Base-by-base conservation (phyloP, 2,329 filamentous ascomycete genomes). In the Stemphylium lycopersici region DNA sequence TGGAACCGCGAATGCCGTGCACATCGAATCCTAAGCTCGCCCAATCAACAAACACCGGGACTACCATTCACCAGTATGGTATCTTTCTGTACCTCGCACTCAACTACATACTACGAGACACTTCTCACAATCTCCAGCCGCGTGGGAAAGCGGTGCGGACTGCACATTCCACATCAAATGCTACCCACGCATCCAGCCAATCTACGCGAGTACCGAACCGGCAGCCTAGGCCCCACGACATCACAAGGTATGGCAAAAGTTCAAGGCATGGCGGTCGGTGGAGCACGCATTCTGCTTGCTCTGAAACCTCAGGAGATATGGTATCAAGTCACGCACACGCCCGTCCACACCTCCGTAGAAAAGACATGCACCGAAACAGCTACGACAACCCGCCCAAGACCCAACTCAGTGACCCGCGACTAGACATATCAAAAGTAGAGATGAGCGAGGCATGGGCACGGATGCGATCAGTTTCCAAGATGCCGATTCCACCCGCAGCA, bases 381-480 rank as follows among this genome's bases (percentile, higher is more conserved):
- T 40, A 12, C 20, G 36, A 24, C 22, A 24, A 20, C 37, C 16
- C 6, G 15, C 42, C 37, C 33, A 43, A 44, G n/a, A 32, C 40
- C 29, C 29, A 24, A 16, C 33, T 34, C 1, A 26, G 26, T 26
- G 34, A 48, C 13, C 16, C 44, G 4, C 18, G 38, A n/a, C 45
- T 41, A 7, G 13, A 46, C 31, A 22, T 55, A 7, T 55, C 52
- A 3, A 52, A 36, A 29, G n/a, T 18, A 18, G 33, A 60, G 36
- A 56, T 52, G 59, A 47, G 58, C n/a, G 58, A 65, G 43, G 62
- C 55, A 22, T 65, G 59, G 62, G 22, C 33, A 24, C 29, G 53
- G 12, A 59, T 65, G 45, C 40, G 58, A 33, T n/a, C 51, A 13
- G 55, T 56, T 13, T 52, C 39, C 8, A 36, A 24, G 31, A 31